Base-by-base conservation (phyloP, 2,329 filamentous ascomycete species). In the Gnomoniopsis smithogilvyi region DNA sequence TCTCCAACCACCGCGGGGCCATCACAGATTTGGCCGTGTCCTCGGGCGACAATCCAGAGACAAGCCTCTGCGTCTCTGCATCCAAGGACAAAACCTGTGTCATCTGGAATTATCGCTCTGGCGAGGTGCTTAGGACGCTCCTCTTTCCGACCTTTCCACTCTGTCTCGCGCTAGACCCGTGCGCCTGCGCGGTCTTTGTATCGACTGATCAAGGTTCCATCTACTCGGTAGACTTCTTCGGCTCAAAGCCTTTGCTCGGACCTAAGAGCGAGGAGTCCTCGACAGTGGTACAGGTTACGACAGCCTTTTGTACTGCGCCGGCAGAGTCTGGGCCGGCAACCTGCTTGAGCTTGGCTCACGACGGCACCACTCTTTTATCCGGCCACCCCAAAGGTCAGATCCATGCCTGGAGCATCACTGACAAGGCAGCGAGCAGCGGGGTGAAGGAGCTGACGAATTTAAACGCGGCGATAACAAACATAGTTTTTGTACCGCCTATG, bases 41-140 rank as follows among this genome's bases (percentile, higher is more conserved):
- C 19, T 86, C 90, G 68, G 88, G 89, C 69, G 78, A 81, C 61
- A 88, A 85, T 70, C 70, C 76, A 17, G 84, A 87, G 67, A 89
- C 89, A 60, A 94, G 91, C 71, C 86, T 98, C 62, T 93, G 90
- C 60, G 82, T 97, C 21, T 96, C 94, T 3, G 85, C 88, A 7
- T 91, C 91, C 64, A 87, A 85, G 66, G 95, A 98, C 75, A 93
- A 91, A 74, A 95, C 91, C 8, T 91, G 91, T 66, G 88, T 96
- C 67, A 80, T 96, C 61, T 99, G 95, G 95, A 93, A 98, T 74
- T 96, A 96, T 70, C 85, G 87, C 62, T 90, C 86, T 0, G 91
- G 91, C 43, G 83, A 85, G 61, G 79, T 89, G 12, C 77, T 98
- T 59, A 86, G 93, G 47, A 98, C 92, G 3, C 86, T 96, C 64